Evolutionary conservation across 257 asterid genomes (phyloP).

Genomic region (Henckelia pumila): DNA sequence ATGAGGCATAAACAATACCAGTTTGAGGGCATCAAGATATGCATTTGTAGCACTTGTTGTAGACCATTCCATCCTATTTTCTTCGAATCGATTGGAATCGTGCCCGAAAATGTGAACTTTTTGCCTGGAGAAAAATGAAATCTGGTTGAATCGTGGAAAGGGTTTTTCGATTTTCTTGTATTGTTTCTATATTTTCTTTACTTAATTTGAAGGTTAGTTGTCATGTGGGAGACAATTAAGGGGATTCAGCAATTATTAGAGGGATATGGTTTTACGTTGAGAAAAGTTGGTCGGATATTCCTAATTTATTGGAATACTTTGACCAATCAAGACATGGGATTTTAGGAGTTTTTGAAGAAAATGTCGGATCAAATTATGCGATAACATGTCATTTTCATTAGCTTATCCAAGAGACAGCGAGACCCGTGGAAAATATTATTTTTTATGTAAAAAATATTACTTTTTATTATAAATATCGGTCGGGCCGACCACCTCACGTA

Average conservation of each 20-base stretch:
- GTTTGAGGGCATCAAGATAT: slow-evolving; percentile 57
- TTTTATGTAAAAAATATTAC: too few relatives aligned
- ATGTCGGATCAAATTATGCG: background rate
- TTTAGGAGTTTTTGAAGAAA: background rate
- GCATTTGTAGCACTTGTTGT: slow-evolving; percentile 54
- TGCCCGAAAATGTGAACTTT: slow-evolving; percentile 12
- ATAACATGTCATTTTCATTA: background rate
- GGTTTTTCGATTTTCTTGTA: slow-evolving; percentile 21
- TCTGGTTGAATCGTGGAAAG: slow-evolving; percentile 19
- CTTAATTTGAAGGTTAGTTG: background rate
- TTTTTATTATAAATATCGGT: too few relatives aligned
- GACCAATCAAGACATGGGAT: slow-evolving; percentile 8
- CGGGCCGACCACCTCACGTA: too few relatives aligned
- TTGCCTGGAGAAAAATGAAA: background rate
- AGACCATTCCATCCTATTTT: slow-evolving; percentile 59
- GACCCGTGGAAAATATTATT: too few relatives aligned
- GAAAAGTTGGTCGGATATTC: slow-evolving; percentile 13
- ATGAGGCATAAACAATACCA: slow-evolving; percentile 31
- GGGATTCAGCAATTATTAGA: slow-evolving; percentile 31
- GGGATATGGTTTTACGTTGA: slow-evolving; percentile 21
- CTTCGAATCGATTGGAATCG: slow-evolving; percentile 1
- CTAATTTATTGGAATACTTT: slow-evolving; percentile 2
- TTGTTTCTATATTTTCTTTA: background rate
- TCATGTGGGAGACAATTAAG: slow-evolving; percentile 33
- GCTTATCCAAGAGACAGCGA: background rate